These are phyloP conservation scores for Lasiosphaeriaceae sp. DNA, from an alignment of 495 filamentous ascomycete genomes.

Conservation along the genomic window DNA sequence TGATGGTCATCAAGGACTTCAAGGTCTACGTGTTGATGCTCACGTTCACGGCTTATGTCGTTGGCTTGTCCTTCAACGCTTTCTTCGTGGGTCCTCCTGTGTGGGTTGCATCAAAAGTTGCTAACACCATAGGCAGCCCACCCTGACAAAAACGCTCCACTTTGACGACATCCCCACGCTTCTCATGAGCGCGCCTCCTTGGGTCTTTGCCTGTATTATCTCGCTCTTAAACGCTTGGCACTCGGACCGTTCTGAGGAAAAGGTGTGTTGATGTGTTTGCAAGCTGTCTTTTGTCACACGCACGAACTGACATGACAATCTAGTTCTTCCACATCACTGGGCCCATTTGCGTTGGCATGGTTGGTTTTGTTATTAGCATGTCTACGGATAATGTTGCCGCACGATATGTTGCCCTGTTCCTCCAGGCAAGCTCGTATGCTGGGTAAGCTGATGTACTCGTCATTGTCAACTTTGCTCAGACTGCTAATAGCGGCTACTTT, in stretches of 20 bases:
- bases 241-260: conserved; percentile 68
- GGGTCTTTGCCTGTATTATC: conserved; percentile 63
- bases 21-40: conserved; percentile 58
- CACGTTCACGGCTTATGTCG: conserved; percentile 38
- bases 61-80: conserved; percentile 45
- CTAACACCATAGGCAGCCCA: conserved; percentile 70
- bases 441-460: conserved; percentile 29
- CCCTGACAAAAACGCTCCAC: conserved; percentile 69
- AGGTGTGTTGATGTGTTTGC: conserved; percentile 30
- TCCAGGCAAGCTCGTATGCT: conserved; percentile 57
- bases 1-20: conserved; percentile 65
- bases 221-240: conserved; percentile 71
- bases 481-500: too few relatives aligned
- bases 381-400: conserved; percentile 60
- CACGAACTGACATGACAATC: neutral
- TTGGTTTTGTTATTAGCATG: conserved; percentile 70
- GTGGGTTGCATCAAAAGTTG: too few relatives aligned
- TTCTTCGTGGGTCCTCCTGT: conserved; percentile 48
- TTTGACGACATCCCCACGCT: conserved; percentile 65
- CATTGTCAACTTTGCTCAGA: neutral
- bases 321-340: conserved; percentile 68
- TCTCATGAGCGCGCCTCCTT: conserved; percentile 70
- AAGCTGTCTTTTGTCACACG: neutral
- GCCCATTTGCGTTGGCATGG: conserved; percentile 63
- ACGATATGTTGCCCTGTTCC: conserved; percentile 72